Evolutionary conservation across 2,329 filamentous ascomycete species (phyloP).

Genomic region (Alternaria rosae): DNA sequence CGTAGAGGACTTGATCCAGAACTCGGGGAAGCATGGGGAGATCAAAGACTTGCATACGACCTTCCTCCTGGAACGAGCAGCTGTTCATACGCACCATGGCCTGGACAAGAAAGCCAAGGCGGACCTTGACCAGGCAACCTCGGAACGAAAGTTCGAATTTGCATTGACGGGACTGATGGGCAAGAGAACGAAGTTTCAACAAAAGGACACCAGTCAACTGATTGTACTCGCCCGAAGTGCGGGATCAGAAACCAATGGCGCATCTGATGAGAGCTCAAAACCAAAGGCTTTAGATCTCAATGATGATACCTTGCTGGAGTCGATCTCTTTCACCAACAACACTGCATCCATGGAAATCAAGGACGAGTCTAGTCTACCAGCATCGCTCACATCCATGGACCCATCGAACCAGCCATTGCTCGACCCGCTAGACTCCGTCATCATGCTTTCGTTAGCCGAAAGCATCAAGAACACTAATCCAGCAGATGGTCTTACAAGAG

Average conservation of each 20-base stretch:
- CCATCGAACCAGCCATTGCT: constrained; percentile 85
- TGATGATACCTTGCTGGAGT: constrained; percentile 90
- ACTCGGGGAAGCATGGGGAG: constrained; percentile 26
- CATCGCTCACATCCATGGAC: constrained; percentile 68
- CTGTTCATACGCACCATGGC: constrained; percentile 84
- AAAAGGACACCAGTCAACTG: constrained; percentile 83
- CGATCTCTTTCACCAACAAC: constrained; percentile 76
- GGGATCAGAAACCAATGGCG: constrained; percentile 25
- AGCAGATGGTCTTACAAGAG: constrained; percentile 83
- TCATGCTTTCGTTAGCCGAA: constrained; percentile 79
- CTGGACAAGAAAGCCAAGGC: constrained; percentile 77
- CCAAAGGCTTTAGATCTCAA: constrained; percentile 81
- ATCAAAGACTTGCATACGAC: constrained; percentile 57
- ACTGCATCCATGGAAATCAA: constrained; percentile 53
- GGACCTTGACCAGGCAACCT: constrained; percentile 73
- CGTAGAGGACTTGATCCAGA: constrained; percentile 56
- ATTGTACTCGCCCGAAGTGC: constrained; percentile 87
- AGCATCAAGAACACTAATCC: constrained; percentile 91
- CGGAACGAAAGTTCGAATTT: constrained; percentile 76
- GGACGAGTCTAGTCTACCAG: constrained; percentile 63
- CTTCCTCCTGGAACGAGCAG: constrained; percentile 82
- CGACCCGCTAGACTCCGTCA: constrained; percentile 84
- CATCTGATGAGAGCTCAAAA: constrained; percentile 41
- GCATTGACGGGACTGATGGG: constrained; percentile 85
- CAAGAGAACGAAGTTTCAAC: constrained; percentile 81